These are phyloP conservation scores for Aspergillus ibericus DNA, from an alignment of 2,329 filamentous ascomycete species.

Conservation along the genomic window DNA sequence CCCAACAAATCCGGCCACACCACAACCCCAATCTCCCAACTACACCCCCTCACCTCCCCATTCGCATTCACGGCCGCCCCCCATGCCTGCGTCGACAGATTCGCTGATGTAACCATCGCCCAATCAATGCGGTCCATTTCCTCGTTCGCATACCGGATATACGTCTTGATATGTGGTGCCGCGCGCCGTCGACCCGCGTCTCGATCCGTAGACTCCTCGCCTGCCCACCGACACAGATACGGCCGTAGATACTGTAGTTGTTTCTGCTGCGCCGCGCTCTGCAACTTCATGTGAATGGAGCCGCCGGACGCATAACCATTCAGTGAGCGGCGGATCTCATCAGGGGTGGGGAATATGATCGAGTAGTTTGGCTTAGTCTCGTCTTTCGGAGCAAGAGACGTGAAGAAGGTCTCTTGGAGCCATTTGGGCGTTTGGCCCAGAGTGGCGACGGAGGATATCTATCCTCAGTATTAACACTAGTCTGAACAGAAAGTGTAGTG, in stretches of 20 bases:
- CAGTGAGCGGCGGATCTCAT: conserved; percentile 73
- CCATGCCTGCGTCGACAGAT: conserved; percentile 87
- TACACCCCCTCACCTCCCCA: conserved; percentile 69
- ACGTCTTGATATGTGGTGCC: conserved; percentile 88
- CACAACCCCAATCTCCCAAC: conserved; percentile 80
- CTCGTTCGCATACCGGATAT: conserved; percentile 61
- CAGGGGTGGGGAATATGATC: conserved; percentile 76
- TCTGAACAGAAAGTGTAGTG: not conserved
- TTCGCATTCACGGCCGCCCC: conserved; percentile 61
- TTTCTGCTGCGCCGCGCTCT: conserved; percentile 67
- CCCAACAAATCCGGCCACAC: conserved; percentile 67
- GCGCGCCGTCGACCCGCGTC: conserved; percentile 66
- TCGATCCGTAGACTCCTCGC: conserved; percentile 45
- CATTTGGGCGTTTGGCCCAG: conserved; percentile 70
- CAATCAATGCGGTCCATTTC: conserved; percentile 64
- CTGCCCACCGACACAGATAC: conserved; percentile 73
- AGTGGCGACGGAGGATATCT: conserved; percentile 81
- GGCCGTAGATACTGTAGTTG: conserved; percentile 73
- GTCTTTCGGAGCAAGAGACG: conserved; percentile 33
- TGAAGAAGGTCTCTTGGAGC: conserved; percentile 66
- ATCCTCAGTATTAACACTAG: conserved; percentile 24
- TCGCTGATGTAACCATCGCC: conserved; percentile 88
- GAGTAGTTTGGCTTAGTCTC: conserved; percentile 51
- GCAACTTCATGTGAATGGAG: conserved; percentile 79
- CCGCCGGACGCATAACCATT: conserved; percentile 75